These are phyloP conservation scores for Phytophthora hybrid DNA, from an alignment of 352 stramenopile species.

Conservation along the genomic window DNA sequence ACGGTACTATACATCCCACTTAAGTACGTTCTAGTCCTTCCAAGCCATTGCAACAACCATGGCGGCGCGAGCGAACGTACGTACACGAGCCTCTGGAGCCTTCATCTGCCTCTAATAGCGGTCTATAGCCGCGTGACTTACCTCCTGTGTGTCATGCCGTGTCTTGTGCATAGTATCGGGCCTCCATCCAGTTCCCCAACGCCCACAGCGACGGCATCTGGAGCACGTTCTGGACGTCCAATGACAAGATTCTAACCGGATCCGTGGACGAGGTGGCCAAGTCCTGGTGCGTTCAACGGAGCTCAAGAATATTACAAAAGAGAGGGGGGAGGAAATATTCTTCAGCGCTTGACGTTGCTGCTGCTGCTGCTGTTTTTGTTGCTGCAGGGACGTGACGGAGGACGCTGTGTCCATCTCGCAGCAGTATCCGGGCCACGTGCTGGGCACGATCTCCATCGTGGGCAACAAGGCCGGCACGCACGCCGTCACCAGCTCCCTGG, in stretches of 20 bases:
- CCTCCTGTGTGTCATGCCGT: neutral
- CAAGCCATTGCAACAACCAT: conserved; percentile 19
- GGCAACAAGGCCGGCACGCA: conserved; percentile 83
- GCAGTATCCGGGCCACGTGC: conserved; percentile 85
- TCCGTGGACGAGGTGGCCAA: conserved; percentile 91
- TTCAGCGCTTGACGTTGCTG: neutral
- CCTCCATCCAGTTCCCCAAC: conserved; percentile 84
- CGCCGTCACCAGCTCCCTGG: conserved; percentile 83
- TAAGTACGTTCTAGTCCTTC: neutral
- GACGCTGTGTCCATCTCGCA: conserved; percentile 80
- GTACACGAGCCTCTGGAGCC: neutral
- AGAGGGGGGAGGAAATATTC: neutral
- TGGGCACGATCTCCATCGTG: conserved; percentile 87
- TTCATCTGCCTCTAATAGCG: neutral
- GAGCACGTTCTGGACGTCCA: conserved; percentile 89
- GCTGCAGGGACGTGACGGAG: conserved; percentile 68
- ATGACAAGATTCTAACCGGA: conserved; percentile 89
- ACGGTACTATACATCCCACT: conserved; percentile 12
- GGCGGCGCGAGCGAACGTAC: conserved; percentile 40
- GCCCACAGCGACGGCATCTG: conserved; percentile 91
- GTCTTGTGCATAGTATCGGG: conserved; percentile 61
- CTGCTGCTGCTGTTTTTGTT: conserved; percentile 1
- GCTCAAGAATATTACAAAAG: neutral
- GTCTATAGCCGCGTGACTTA: neutral
- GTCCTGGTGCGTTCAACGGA: conserved; percentile 69